Evolutionary conservation across 2,329 filamentous ascomycete species (phyloP), one percentile per base, ranked within the genome.

Genomic region (Nectriaceae sp.): DNA sequence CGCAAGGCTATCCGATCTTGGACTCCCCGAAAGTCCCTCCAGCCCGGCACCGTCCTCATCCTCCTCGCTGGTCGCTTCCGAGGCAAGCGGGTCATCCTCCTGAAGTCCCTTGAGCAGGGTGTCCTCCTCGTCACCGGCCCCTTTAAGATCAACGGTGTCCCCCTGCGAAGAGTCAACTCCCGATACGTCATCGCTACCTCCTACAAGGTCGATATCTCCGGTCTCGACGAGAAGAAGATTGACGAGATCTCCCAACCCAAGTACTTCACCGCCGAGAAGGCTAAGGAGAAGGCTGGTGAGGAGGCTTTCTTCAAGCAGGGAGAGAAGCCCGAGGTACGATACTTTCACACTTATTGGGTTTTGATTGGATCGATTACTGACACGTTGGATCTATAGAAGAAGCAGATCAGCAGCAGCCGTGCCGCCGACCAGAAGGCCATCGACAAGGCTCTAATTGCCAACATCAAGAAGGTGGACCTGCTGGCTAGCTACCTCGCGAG

Each of bases 121-220:
- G 90, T 97, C 64, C 91, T 99, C 76, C 90, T 99, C 75, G 91
- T 99, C 70, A 99, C 94, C 73, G 94, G 94, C 70, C 94, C 94
- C 74, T 99, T 97, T 89, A 99, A 97, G 88, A 88, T 99, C 82
- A 99, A 99, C 83, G 94, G 94, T 77, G 94, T 99, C 63, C 94
- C 94, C 66, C 88, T 99, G 71, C 88, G 94, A 79, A 86, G 89
- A 75, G 89, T 95, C 74, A 95, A 95, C 82, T 82, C 90, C 74
- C 87, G 89, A 78, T 95, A 94, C 79, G 90, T 95, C 73, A 95
- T 95, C 74, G 90, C 89, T 71, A 95, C 90, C 70, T 90, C 87
- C 68, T 85, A 87, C 73, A 89, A 87, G 78, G 83, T 96, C 70
- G 87, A 93, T 74, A 76, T 99, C 70, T 79, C 82, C 63, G 90